Percentiles rank a stretch among this genome's conserved stretches.
Conservation (phyloP, 1,139 yeast species). For the Pichia sp. region DNA sequence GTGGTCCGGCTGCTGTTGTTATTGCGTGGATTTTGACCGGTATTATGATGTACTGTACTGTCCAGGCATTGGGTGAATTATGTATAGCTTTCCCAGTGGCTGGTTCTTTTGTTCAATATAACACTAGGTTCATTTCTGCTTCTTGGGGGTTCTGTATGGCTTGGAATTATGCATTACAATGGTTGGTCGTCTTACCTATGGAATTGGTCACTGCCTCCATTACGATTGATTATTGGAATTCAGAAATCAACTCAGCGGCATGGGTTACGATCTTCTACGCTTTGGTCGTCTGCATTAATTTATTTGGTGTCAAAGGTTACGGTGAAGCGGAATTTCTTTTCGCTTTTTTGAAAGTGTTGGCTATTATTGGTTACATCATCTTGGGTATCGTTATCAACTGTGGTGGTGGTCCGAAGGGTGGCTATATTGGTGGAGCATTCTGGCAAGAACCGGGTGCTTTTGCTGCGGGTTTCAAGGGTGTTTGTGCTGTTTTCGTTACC, state of each 20-base stretch:
- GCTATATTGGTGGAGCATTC: constrained; percentile 54
- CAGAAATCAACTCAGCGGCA: constrained; percentile 52
- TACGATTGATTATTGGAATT: constrained; percentile 63
- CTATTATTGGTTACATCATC: constrained; percentile 62
- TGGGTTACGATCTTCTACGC: constrained; percentile 65
- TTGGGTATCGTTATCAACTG: constrained; percentile 63
- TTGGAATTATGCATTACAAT: constrained; percentile 64
- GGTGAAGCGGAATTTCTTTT: constrained; percentile 66
- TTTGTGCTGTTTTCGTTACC: constrained; percentile 73
- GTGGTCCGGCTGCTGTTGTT: constrained; percentile 67
- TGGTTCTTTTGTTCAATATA: constrained; percentile 65
- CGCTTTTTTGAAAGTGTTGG: constrained; percentile 56
- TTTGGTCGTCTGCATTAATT: constrained; percentile 49
- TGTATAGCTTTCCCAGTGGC: constrained; percentile 63
- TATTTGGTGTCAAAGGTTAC: constrained; percentile 59
- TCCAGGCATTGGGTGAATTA: constrained; percentile 66
- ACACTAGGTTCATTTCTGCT: constrained; percentile 61
- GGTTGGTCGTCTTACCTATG: constrained; percentile 65
- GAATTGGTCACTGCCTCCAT: constrained; percentile 71
- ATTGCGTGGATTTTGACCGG: constrained; percentile 51
- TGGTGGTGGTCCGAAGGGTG: constrained; percentile 64
- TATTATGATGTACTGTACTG: constrained; percentile 55
- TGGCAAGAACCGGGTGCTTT: constrained; percentile 62
- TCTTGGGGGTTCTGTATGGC: constrained; percentile 76
- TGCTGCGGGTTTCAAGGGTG: constrained; percentile 67